Base-by-base conservation (phyloP, 441 rosid genomes). In the Populus hybrid region DNA sequence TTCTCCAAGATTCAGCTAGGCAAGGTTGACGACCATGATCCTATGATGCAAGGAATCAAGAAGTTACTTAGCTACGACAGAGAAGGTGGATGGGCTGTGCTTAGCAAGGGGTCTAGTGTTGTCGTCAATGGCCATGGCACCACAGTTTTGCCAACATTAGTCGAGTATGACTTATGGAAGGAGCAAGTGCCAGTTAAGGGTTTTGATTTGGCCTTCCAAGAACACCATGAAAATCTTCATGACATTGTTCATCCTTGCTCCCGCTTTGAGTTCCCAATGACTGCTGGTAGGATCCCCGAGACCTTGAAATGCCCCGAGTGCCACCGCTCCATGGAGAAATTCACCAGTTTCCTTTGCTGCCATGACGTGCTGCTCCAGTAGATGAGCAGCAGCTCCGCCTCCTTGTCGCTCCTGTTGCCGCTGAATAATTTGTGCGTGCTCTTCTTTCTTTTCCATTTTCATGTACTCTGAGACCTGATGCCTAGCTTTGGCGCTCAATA, bases 271-370 rank as follows among this genome's bases (percentile, higher is more conserved):
- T 86, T 93, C 42, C 90, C 88, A 0, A 86, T 71, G 68, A 75
- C 82, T 67, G 64, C 83, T 2, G 89, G 90, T 50, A 85, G 82
- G 78, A 86, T 91, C 40, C 94, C 97, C 0, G 90, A 89, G 72
- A 82, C 72, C 40, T 74, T 92, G 53, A 85, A 70, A 76, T 93
- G 97, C 84, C 82, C 91, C 0, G 94, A 90, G 80, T 90, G 98
- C 50, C 79, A 84, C 67, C 84, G 89, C 34, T 8, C n/a, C 79
- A 90, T 92, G 98, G 90, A 90, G 79, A 90, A 79, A 82, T 87
- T 77, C 82, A 74, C 81, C 78, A 81, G 86, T 81, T 92, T 89
- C 87, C 85, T 75, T 57, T 93, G 97, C 87, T 89, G 93, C 84
- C 88, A 89, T 72, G 97, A 67, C 8, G 74, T 4, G 77, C 65